Evolutionary conservation across 2,329 filamentous ascomycete genomes (phyloP).

Genomic region (Penicillium sp.): DNA sequence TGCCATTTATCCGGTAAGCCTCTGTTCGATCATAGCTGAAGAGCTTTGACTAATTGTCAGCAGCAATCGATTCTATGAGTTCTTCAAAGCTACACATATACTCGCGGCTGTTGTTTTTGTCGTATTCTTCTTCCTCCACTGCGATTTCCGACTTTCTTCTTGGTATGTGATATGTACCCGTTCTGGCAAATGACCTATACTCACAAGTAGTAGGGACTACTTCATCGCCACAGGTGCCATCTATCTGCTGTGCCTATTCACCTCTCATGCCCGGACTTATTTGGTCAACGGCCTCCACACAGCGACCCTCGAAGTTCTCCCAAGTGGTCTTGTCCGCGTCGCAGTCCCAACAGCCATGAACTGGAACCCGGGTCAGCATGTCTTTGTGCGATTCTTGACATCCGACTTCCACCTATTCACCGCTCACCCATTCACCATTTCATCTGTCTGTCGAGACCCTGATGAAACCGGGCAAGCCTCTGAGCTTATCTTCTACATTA

Average conservation of each 20-base stretch:
- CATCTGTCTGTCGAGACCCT: conserved; percentile 44
- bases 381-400: conserved; percentile 54
- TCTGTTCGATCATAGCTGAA: neutral
- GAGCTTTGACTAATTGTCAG: neutral
- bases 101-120: conserved; percentile 54
- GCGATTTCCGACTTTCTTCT: conserved; percentile 54
- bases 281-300: conserved; percentile 50
- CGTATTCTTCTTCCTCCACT: conserved; percentile 61
- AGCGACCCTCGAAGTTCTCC: conserved; percentile 44
- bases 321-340: conserved; percentile 45
- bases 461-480: conserved; percentile 20
- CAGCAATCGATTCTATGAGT: conserved; percentile 57
- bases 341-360: conserved; percentile 43
- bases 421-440: conserved; percentile 57
- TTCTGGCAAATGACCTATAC: neutral
- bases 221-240: conserved; percentile 58
- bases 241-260: conserved; percentile 50
- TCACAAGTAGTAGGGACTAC: conserved; percentile 50
- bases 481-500: conserved; percentile 56
- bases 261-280: conserved; percentile 47
- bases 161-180: conserved; percentile 39
- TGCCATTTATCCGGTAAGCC: conserved; percentile 51
- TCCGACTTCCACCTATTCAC: conserved; percentile 46
- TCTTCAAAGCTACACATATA: conserved; percentile 60
- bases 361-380: conserved; percentile 57